Base-by-base conservation (phyloP, 2,329 filamentous ascomycete genomes). In the Pseudocercospora crystallina region DNA sequence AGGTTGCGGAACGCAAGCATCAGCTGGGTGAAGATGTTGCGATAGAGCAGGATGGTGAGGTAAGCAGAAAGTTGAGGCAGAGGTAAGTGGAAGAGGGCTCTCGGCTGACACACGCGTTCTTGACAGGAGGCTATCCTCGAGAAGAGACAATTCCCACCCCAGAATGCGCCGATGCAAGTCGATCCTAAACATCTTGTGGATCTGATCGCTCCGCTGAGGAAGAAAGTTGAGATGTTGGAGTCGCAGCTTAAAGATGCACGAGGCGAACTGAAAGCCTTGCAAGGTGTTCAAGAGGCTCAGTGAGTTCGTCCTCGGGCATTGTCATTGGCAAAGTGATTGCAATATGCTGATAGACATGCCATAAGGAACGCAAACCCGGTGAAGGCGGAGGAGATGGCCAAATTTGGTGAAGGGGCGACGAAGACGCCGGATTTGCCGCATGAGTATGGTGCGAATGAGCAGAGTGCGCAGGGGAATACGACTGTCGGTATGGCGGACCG, bases 171-270 rank as follows among this genome's bases (percentile, higher is more conserved):
- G 20, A 26, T 26, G 20, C 20, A 26, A 26, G 20, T 26, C 20
- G 20, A 7, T 26, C 44, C 44, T 32, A 40, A 20, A 9, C 26
- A 40, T 40, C 36, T 47, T 7, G 20, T 47, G 8, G n/a, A 40
- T 10, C 20, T 40, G 14, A 50, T 50, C 42, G 47, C 47, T 30
- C 47, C 47, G 34, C 41, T 50, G 2, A 11, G 34, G 33, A 50
- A 50, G 30, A 36, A 50, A 45, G 40, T 45, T 29, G 34, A 45
- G 35, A 33, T 33, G 15, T 29, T 45, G 10, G 41, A 50, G 45
- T 42, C 47, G 9, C 33, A 44, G 10, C 31, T 45, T 8, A 29
- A 33, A 13, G 33, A 41, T 33, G 36, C 41, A 12, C 30, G 45
- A 40, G 41, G 35, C 15, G 41, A 50, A 41, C 41, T 50, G 12